Base-by-base conservation (phyloP, 768 basidiomycete genomes). In the Bullera alba region DNA sequence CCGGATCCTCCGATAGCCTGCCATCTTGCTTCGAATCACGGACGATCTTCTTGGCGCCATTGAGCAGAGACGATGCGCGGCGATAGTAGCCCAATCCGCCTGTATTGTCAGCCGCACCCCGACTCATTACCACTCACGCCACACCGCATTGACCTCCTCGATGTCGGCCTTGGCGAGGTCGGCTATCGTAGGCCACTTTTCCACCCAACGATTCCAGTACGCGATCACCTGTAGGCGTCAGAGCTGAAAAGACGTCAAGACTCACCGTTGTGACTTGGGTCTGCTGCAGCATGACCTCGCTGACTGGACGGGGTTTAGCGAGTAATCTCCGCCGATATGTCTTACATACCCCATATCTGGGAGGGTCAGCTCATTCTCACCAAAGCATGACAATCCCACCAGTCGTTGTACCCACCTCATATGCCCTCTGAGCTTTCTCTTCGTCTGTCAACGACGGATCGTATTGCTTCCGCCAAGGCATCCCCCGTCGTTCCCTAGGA, bases 251-350 rank as follows among this genome's bases (percentile, higher is more conserved):
- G 36, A 21, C 15, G 15, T 5, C 7, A 1, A 3, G 29, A 48
- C 58, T 32, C 37, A 64, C 66, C 0, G 66, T 68, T 16, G 56
- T 37, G n/a, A 95, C 91, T 70, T 93, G 90, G 0, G 92, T 96
- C 73, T 97, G 92, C 71, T 97, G 92, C 2, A 92, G 77, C 92
- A 95, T 95, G 50, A 95, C 83, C 74, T 96, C 89, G 51, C 65
- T 66, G 43, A 72, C 67, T 67, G 48, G 19, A 34, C 37, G 19
- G 19, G 37, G 8, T 28, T 26, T 43, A n/a, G n/a, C n/a, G 34
- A 5, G 23, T 36, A 27, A 28, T 6, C 10, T 37, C 19, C 3
- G 27, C 15, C 19, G 29, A 3, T 30, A 27, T 16, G 16, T 17
- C 15, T 30, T n/a, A 27, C 56, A 46, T 30, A 61, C 59, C 58